Percentiles rank a stretch among this genome's conserved stretches.
phyloP scores from a whole-genome alignment of 2,329 filamentous ascomycete genomes.

The Penicillium aurantiogriseum region DNA sequence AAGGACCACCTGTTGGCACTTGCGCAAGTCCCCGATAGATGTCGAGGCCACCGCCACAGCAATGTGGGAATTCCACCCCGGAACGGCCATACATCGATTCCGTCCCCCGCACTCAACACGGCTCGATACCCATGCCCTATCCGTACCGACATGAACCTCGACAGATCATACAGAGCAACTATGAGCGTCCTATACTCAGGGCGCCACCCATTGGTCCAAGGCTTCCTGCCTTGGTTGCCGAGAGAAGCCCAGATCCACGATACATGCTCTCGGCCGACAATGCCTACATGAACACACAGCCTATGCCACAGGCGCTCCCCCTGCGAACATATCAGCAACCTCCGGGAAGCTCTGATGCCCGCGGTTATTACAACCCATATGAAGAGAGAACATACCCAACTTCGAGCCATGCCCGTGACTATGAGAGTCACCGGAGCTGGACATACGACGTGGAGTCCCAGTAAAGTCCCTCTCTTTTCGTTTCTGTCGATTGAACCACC shows the following conservation, averaged over 20 bases:
- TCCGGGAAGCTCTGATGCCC: conserved; percentile 16
- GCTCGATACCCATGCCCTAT: conserved; percentile 17
- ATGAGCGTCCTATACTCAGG: conserved; percentile 18
- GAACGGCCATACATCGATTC: conserved; percentile 23
- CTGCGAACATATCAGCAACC: conserved; percentile 14
- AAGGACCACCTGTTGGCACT: conserved; percentile 11
- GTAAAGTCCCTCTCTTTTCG: conserved; percentile 30
- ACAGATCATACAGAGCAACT: conserved; percentile 10
- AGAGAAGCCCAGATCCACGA: conserved; percentile 22
- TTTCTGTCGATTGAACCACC: conserved; percentile 16
- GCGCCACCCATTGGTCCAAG: conserved; percentile 13
- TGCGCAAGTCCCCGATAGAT: conserved; percentile 25
- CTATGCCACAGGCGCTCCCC: conserved; percentile 20
- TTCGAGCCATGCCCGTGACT: conserved; percentile 22
- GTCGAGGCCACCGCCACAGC: conserved; percentile 32
- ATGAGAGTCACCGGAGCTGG: conserved; percentile 24
- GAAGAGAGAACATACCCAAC: conserved; percentile 23
- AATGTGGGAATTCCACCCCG: conserved; percentile 28
- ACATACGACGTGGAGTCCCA: conserved; percentile 34
- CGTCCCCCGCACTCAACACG: conserved; percentile 14
- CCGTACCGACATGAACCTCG: conserved; percentile 26
- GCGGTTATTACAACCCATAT: conserved; percentile 16
- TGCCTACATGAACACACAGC: conserved; percentile 17
- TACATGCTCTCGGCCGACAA: conserved; percentile 25
- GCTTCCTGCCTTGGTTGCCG: conserved; percentile 17